A percentile compares a stretch with the other conserved stretches of the same genome.
phyloP scores from a whole-genome alignment of 306 rosid genomes.

The Vigna angularis region DNA sequence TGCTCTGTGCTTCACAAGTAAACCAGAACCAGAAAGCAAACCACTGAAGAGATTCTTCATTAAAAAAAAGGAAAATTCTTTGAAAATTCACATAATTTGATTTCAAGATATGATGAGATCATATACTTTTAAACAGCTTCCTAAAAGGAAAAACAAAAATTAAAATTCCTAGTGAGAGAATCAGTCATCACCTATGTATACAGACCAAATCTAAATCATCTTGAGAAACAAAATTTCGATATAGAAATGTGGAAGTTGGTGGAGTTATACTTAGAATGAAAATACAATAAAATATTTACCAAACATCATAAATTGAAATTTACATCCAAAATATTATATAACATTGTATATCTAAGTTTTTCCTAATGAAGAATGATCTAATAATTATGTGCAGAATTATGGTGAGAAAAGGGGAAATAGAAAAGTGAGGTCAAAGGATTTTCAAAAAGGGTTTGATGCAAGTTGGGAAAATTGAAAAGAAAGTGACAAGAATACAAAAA shows the following conservation, averaged over 20 bases:
- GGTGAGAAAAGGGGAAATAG: background rate
- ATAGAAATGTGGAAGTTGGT: too few relatives aligned
- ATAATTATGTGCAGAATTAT: too few relatives aligned
- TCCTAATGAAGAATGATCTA: background rate
- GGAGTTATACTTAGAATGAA: too few relatives aligned
- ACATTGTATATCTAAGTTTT: too few relatives aligned
- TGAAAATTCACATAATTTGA: constrained; percentile 21
- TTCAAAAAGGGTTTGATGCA: constrained; percentile 38
- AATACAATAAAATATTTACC: too few relatives aligned
- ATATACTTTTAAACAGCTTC: constrained; percentile 36
- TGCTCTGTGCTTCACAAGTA: constrained; percentile 74
- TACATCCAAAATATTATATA: too few relatives aligned
- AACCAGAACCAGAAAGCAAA: constrained; percentile 57
- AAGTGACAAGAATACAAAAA: constrained; percentile 18
- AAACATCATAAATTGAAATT: too few relatives aligned
- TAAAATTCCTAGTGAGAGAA: background rate
- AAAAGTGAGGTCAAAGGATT: constrained; percentile 32
- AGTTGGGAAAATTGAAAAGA: constrained; percentile 5
- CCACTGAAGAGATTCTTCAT: constrained; percentile 60
- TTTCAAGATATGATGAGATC: constrained; percentile 25
- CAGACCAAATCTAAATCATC: too few relatives aligned
- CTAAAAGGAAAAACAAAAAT: constrained; percentile 6
- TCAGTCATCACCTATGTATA: too few relatives aligned
- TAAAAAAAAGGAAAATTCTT: background rate
- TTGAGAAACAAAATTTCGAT: too few relatives aligned